Evolutionary conservation across 805 yeast genomes (phyloP).

Genomic region (Yamadazyma scolyti): DNA sequence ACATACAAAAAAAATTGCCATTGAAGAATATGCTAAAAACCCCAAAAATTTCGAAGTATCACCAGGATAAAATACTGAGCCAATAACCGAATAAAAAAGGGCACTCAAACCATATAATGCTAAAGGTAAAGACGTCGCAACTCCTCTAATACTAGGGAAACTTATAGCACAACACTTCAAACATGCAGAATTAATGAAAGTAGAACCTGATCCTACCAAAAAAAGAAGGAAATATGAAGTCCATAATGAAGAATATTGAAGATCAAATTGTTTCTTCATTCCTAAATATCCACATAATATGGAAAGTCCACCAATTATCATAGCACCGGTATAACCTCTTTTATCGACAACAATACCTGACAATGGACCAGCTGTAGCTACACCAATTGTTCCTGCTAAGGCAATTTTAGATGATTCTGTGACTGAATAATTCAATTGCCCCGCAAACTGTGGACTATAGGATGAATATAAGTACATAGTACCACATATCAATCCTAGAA

Average conservation of each 20-base stretch:
- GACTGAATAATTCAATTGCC: conserved; percentile 52
- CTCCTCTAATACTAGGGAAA: conserved; percentile 64
- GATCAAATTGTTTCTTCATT: conserved; percentile 48
- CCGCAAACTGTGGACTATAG: conserved; percentile 73
- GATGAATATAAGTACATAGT: conserved; percentile 74
- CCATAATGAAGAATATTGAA: conserved; percentile 32
- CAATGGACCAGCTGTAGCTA: conserved; percentile 61
- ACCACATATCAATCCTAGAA: conserved; percentile 60
- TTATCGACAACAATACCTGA: conserved; percentile 65
- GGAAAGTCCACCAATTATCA: conserved; percentile 46
- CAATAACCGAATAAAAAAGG: conserved; percentile 56
- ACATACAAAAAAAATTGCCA: conserved; percentile 40
- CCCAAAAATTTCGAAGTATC: conserved; percentile 54
- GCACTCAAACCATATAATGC: conserved; percentile 77
- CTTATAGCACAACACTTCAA: conserved; percentile 71
- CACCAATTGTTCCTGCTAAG: conserved; percentile 63
- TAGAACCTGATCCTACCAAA: conserved; percentile 65
- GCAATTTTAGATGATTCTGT: conserved; percentile 64
- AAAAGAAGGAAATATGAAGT: conserved; percentile 46
- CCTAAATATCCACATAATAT: conserved; percentile 56
- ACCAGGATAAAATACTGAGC: conserved; percentile 50
- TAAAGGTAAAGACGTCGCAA: conserved; percentile 73
- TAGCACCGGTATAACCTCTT: conserved; percentile 53
- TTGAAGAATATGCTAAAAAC: conserved; percentile 40
- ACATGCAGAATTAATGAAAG: conserved; percentile 59